A percentile compares a stretch with the other conserved stretches of the same genome.
Conservation (phyloP, 345 rosid species). For the Pistacia atlantica region DNA sequence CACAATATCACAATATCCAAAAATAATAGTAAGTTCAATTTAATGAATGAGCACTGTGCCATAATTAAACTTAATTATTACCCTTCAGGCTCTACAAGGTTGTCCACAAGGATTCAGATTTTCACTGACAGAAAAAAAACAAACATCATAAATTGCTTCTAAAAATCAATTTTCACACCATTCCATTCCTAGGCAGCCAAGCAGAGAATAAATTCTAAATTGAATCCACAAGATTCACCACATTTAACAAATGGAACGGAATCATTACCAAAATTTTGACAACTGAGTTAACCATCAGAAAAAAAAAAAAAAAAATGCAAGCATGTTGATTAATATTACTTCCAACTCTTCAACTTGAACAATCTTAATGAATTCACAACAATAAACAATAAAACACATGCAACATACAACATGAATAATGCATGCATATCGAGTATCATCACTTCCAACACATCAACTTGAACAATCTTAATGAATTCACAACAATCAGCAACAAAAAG, state of each 20-base stretch:
- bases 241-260: not conserved
- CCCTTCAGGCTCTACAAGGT: not conserved
- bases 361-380: constrained; percentile 1
- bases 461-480: not conserved
- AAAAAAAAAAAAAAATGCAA: not conserved
- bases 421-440: not conserved
- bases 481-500: constrained; percentile 3
- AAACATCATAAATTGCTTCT: not conserved
- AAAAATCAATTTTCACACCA: not conserved
- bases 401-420: not conserved
- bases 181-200: not conserved
- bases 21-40: no score
- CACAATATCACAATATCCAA: not conserved
- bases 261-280: no score
- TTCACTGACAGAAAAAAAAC: not conserved
- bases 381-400: constrained; percentile 4
- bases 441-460: not conserved
- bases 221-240: not conserved
- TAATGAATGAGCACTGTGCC: no score
- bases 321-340: not conserved
- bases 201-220: not conserved
- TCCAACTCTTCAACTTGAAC: not conserved
- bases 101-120: not conserved
- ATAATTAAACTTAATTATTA: not conserved
- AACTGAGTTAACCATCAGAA: no score